These are phyloP conservation scores for Hygrophorus russula DNA, from an alignment of 768 basidiomycete genomes.

Conservation along the genomic window DNA sequence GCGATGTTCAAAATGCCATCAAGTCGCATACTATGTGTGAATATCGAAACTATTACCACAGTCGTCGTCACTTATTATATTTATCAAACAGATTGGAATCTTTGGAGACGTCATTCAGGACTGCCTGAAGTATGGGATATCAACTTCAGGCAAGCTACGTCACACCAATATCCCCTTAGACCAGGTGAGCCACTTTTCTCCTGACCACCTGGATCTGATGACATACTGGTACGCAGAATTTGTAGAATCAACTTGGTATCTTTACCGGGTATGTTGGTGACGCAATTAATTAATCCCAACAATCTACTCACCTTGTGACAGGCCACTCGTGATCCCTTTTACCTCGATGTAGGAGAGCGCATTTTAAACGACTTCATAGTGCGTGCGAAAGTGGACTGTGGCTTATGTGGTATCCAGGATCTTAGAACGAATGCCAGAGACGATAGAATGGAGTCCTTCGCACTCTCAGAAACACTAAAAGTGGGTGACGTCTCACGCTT, in stretches of 20 bases:
- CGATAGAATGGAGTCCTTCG: slow-evolving; percentile 96
- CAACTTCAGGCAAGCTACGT: slow-evolving; percentile 56
- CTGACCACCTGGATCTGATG: neutral
- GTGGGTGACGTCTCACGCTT: slow-evolving; percentile 23
- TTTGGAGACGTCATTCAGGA: slow-evolving; percentile 82
- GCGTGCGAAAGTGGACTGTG: slow-evolving; percentile 77
- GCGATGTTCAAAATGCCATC: slow-evolving; percentile 83
- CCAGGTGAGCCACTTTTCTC: slow-evolving; percentile 36
- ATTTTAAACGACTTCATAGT: slow-evolving; percentile 64
- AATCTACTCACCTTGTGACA: slow-evolving; percentile 20
- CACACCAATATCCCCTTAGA: slow-evolving; percentile 69
- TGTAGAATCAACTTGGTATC: slow-evolving; percentile 92
- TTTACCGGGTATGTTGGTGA: slow-evolving; percentile 58
- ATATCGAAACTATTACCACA: slow-evolving; percentile 12
- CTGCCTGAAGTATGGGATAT: slow-evolving; percentile 92
- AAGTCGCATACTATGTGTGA: slow-evolving; percentile 83
- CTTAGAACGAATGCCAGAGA: slow-evolving; percentile 68
- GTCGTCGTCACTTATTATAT: neutral
- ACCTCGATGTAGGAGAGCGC: slow-evolving; percentile 84
- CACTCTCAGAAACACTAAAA: slow-evolving; percentile 88
- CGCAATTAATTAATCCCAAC: neutral
- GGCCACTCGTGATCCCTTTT: slow-evolving; percentile 90
- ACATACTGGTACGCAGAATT: slow-evolving; percentile 45
- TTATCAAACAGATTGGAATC: slow-evolving; percentile 63
- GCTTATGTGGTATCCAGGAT: slow-evolving; percentile 74